Conservation (phyloP, 352 stramenopile species). For the Globisporangium viniferum region DNA sequence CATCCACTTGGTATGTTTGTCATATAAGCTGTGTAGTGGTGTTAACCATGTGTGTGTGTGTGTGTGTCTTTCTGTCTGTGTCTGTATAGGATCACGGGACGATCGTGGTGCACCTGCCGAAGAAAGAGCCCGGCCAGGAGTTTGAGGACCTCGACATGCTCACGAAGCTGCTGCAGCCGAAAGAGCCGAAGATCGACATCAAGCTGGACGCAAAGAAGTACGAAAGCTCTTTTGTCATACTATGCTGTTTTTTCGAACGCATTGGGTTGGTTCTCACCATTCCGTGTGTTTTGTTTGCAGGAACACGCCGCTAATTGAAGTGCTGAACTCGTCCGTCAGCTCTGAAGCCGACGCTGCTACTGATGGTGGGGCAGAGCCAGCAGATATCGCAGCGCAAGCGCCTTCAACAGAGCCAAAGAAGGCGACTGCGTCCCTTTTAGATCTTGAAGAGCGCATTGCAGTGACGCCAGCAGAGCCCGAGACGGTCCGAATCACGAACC, state of each 20-base stretch:
- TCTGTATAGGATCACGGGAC: slow-evolving; percentile 85
- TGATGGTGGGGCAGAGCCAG: neutral
- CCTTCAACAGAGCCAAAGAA: slow-evolving; percentile 8
- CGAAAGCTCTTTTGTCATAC: neutral
- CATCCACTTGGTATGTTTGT: slow-evolving; percentile 23
- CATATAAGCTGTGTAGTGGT: neutral
- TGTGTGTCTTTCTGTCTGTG: neutral
- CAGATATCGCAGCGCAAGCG: neutral
- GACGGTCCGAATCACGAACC: slow-evolving; percentile 34
- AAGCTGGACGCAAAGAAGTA: slow-evolving; percentile 32
- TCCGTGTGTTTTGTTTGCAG: slow-evolving; percentile 13
- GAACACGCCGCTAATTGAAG: slow-evolving; percentile 76
- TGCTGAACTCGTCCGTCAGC: slow-evolving; percentile 46
- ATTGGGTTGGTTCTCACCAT: slow-evolving; percentile 6
- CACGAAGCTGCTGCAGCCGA: slow-evolving; percentile 86
- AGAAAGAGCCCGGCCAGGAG: slow-evolving; percentile 81
- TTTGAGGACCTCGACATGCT: slow-evolving; percentile 93
- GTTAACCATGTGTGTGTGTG: neutral
- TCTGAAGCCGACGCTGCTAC: slow-evolving; percentile 16
- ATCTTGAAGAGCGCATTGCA: slow-evolving; percentile 45
- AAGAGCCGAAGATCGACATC: slow-evolving; percentile 36
- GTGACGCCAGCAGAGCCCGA: slow-evolving; percentile 17
- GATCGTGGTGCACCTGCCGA: slow-evolving; percentile 89
- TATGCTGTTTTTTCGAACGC: neutral
- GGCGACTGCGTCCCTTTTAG: slow-evolving; percentile 45